Conservation (phyloP, 768 basidiomycete species). For the Arthromyces matolae region DNA sequence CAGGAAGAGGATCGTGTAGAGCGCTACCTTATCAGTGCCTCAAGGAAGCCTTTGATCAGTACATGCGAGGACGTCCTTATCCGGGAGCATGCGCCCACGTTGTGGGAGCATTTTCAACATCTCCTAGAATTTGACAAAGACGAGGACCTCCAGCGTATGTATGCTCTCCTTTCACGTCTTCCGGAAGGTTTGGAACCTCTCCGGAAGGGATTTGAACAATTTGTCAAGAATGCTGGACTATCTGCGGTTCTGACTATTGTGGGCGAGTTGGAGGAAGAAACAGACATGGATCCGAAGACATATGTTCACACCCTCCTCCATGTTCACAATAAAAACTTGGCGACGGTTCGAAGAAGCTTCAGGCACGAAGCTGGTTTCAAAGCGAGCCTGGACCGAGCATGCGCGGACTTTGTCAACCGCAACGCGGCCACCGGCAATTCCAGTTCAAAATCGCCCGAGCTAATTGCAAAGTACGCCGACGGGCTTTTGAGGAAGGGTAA, state of each 20-base stretch:
- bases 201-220: constrained; percentile 89
- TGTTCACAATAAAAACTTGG: constrained; percentile 88
- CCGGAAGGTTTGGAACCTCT: constrained; percentile 87
- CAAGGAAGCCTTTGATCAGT: constrained; percentile 73
- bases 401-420: constrained; percentile 90
- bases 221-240: constrained; percentile 89
- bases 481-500: constrained; percentile 89
- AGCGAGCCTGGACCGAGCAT: constrained; percentile 91
- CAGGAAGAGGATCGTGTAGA: constrained; percentile 97
- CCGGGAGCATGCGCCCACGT: constrained; percentile 72
- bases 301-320: constrained; percentile 92
- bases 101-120: constrained; percentile 92
- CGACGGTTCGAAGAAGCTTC: constrained; percentile 86
- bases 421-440: constrained; percentile 88
- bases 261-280: constrained; percentile 49
- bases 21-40: constrained; percentile 86
- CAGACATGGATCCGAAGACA: constrained; percentile 83
- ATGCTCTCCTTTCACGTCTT: constrained; percentile 86
- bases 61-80: constrained; percentile 94
- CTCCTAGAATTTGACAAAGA: constrained; percentile 92
- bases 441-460: constrained; percentile 84
- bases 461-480: constrained; percentile 91
- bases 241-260: constrained; percentile 75
- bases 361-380: constrained; percentile 91
- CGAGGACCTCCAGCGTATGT: constrained; percentile 94